Evolutionary conservation across 1,284 basidiomycete species (phyloP).

Genomic region (Vanrija sp.): DNA sequence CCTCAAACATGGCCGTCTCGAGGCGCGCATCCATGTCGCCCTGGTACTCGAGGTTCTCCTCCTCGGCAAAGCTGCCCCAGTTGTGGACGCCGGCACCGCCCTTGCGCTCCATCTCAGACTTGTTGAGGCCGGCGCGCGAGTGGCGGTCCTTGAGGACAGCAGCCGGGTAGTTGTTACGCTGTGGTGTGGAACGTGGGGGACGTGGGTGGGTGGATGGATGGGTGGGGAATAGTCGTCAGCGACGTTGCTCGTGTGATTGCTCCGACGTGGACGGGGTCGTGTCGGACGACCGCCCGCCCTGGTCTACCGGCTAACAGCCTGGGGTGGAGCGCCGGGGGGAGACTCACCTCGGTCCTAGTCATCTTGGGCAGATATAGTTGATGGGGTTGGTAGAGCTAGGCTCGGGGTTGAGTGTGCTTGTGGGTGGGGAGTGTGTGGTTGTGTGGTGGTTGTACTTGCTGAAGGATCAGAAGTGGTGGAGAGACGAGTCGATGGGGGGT

Average conservation of each 20-base stretch:
- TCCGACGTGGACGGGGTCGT: background rate
- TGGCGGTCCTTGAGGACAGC: conserved; percentile 68
- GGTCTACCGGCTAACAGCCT: no score
- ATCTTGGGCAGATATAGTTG: conserved; percentile 16
- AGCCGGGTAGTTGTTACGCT: conserved; percentile 61
- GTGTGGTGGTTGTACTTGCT: background rate
- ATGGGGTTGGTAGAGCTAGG: background rate
- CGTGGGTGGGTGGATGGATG: background rate
- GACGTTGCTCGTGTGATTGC: background rate
- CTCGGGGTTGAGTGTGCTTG: background rate
- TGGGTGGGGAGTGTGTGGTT: conserved; percentile 4
- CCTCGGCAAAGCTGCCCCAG: conserved; percentile 70
- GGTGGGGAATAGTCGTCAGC: background rate
- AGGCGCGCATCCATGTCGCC: conserved; percentile 44
- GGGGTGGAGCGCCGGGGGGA: background rate
- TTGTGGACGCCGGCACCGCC: conserved; percentile 73
- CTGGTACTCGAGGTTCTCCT: conserved; percentile 54
- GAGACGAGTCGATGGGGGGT: background rate
- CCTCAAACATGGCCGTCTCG: conserved; percentile 46
- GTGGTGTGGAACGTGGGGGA: background rate
- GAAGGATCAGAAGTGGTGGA: background rate
- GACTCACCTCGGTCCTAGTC: conserved; percentile 23
- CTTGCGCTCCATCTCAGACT: conserved; percentile 61
- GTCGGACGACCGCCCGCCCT: conserved; percentile 1
- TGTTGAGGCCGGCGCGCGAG: conserved; percentile 69